phyloP scores from a whole-genome alignment of 2,329 filamentous ascomycete species.

The Fusarium ramigenum region DNA sequence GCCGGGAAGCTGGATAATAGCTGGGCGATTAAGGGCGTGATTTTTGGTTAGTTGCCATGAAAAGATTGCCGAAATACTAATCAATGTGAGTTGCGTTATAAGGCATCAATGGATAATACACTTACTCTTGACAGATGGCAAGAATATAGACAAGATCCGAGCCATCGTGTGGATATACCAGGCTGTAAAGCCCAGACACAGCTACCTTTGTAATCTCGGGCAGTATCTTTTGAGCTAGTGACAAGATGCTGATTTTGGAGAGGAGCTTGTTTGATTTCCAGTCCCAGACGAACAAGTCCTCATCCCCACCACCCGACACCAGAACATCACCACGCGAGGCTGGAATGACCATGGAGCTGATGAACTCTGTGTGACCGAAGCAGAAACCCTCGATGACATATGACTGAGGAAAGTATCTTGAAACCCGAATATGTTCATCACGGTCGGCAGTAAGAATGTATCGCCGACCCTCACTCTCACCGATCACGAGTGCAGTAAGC shows the following conservation, averaged over 20 bases:
- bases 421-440: constrained; percentile 85
- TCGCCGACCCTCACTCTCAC: constrained; percentile 52
- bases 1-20: constrained; percentile 64
- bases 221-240: constrained; percentile 50
- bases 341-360: constrained; percentile 78
- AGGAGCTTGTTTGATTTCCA: constrained; percentile 71
- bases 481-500: constrained; percentile 78
- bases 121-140: constrained; percentile 68
- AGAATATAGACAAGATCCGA: constrained; percentile 53
- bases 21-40: constrained; percentile 59
- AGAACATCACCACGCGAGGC: constrained; percentile 66
- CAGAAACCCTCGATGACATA: constrained; percentile 92
- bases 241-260: constrained; percentile 63
- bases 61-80: constrained; percentile 70
- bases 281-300: constrained; percentile 81
- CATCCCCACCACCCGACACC: constrained; percentile 88
- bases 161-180: constrained; percentile 45
- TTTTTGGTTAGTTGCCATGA: constrained; percentile 63
- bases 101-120: not conserved
- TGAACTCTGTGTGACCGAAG: constrained; percentile 86
- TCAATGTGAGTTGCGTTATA: constrained; percentile 25
- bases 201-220: constrained; percentile 55
- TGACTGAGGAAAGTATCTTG: constrained; percentile 80
- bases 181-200: constrained; percentile 55
- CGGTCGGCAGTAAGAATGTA: constrained; percentile 67